Base-by-base conservation (phyloP, 2,329 filamentous ascomycete species). In the Periconia digitata region DNA sequence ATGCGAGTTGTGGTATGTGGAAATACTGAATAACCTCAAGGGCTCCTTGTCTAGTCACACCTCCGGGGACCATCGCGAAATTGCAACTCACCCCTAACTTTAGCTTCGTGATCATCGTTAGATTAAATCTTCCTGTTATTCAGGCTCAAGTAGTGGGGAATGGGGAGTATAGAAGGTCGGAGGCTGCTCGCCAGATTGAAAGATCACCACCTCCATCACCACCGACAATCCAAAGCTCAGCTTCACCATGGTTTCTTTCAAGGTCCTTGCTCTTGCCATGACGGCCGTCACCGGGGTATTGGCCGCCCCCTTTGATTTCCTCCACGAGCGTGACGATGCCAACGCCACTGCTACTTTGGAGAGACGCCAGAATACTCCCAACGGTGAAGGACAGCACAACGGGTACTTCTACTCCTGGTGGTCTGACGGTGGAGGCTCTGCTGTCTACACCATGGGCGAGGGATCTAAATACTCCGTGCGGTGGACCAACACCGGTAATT, bases 321-420 rank as follows among this genome's bases (percentile, higher is more conserved):
- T 58, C 37, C 41, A 32, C 29, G 53, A 58, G 47, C 58, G 56
- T 32, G 55, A 56, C n/a, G 58, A 56, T 47, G 54, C 23, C 44
- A 60, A 62, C 37, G 48, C 43, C 8, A 54, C 51, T 29, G 51
- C 55, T 17, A 43, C 53, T 10, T 44, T 61, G n/a, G 54, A 56
- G 42, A 59, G 49, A 38, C 49, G 47, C 49, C 47, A 46, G 43
- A 32, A 16, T 13, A 46, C 44, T 24, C 36, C 44, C 44, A 40
- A 43, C 36, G 40, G 42, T 38, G 39, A 48, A 23, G 49, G 49
- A 13, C 23, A 27, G 41, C 50, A 63, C 50, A 64, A 58, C 43
- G 53, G 55, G 40, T 84, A 75, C 69, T 84, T 79, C 72, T 84
- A 80, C 67, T 81, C 79, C 8, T 83, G 76, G 72, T 85, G 79